phyloP scores from a whole-genome alignment of 805 yeast species.

The Yarrowia yakushimensis region DNA sequence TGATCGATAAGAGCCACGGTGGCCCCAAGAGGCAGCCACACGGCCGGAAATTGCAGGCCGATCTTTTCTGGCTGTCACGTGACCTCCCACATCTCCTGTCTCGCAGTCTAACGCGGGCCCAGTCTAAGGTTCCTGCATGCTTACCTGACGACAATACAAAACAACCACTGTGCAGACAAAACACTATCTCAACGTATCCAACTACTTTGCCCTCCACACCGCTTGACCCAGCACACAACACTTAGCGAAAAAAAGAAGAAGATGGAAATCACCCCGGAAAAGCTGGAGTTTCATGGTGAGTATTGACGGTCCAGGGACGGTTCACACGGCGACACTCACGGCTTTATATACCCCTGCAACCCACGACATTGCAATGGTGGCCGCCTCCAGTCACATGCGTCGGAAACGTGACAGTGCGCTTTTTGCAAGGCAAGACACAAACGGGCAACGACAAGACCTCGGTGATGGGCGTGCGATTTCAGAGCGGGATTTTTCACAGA shows the following conservation, averaged over 20 bases:
- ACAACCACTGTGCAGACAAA: conserved; percentile 18
- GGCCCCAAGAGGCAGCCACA: too few species aligned
- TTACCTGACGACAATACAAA: conserved; percentile 18
- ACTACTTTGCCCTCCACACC: conserved; percentile 23
- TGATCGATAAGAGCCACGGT: too few species aligned
- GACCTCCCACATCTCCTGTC: too few species aligned
- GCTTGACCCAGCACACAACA: conserved; percentile 6
- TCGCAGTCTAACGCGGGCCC: too few species aligned
- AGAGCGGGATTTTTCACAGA: too few species aligned
- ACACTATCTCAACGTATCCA: conserved; percentile 24
- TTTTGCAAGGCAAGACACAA: neutral
- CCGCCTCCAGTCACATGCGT: neutral
- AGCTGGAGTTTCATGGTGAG: conserved; percentile 77
- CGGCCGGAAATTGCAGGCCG: too few species aligned
- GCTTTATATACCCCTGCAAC: neutral
- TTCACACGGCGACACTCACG: too few species aligned
- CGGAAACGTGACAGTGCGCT: neutral
- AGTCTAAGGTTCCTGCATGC: conserved; percentile 3
- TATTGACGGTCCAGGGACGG: neutral
- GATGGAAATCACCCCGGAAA: conserved; percentile 71
- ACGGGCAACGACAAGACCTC: neutral
- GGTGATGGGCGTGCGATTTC: too few species aligned
- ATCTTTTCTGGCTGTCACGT: too few species aligned
- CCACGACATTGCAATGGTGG: neutral
- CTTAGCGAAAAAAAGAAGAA: conserved; percentile 30